Base-by-base conservation (phyloP, 345 rosid species). In the Bretschneidera sinensis region DNA sequence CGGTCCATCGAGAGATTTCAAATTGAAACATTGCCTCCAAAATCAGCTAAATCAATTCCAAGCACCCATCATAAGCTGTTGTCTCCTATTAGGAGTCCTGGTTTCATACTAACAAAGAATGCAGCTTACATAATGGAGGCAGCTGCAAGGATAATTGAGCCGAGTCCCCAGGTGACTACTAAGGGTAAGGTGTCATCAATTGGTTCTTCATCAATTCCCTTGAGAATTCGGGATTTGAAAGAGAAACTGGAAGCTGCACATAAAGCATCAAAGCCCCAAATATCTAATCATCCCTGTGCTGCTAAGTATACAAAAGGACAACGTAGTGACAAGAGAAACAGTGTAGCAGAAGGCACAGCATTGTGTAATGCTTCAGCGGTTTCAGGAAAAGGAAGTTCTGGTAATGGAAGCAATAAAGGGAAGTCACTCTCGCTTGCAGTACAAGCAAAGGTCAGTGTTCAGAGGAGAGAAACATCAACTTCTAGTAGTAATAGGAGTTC, bases 111-210 rank as follows among this genome's bases (percentile, higher is more conserved):
- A 7, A 66, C 69, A 43, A 85, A 74, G 66, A 80, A 82, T 68
- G 81, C 75, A 20, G 74, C 77, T 64, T 79, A 82, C 68, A 76
- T 90, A 60, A 75, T 83, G 80, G 96, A 88, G 85, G 87, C 84
- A 16, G 88, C 95, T 69, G 80, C 95, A 53, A 85, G 81, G 76
- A 88, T 94, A 49, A 85, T 85, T n/a, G 91, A 83, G 45, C 84
- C 84, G 47, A 81, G 85, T 76, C 86, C 95, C 33, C 75, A 65
- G 67, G 65, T 64, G 59, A 62, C 67, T 68, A 50, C 69, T 17
- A 79, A 69, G 54, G 59, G 64, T 49, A 79, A 74, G 75, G 71
- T 72, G 51, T 67, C 88, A 18, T 76, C 74, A 9, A 69, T 73
- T 39, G 74, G 70, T 24, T 76, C 85, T 48, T 52, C 87, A 33